These are phyloP conservation scores for Sporothrix sp. DNA, from an alignment of 2,329 filamentous ascomycete species.

Conservation along the genomic window DNA sequence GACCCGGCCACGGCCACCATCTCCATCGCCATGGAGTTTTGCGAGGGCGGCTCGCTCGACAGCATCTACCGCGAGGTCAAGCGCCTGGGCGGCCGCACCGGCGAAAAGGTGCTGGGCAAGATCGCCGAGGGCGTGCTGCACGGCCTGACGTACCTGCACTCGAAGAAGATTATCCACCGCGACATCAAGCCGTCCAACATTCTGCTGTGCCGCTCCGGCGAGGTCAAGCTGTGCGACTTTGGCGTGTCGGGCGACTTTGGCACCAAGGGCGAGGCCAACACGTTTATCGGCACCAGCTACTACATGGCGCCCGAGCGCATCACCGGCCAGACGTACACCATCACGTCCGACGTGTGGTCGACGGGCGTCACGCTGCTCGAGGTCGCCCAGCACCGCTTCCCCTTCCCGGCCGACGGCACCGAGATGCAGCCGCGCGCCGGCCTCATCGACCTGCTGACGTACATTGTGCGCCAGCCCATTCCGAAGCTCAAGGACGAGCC, in stretches of 20 bases:
- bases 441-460: conserved; percentile 89
- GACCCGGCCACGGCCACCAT: conserved; percentile 95
- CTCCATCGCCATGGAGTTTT: conserved; percentile 98
- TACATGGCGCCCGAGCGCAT: conserved; percentile 99
- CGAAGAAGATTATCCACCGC: conserved; percentile 93
- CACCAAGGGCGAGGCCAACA: conserved; percentile 96
- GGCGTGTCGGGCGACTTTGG: conserved; percentile 96
- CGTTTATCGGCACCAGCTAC: conserved; percentile 96
- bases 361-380: conserved; percentile 94
- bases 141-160: conserved; percentile 88
- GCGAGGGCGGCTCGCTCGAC: conserved; percentile 90
- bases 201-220: conserved; percentile 78
- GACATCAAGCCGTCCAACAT: conserved; percentile 99
- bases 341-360: conserved; percentile 97
- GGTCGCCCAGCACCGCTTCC: conserved; percentile 97
- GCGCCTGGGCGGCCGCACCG: conserved; percentile 84
- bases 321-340: conserved; percentile 94
- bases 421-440: conserved; percentile 91
- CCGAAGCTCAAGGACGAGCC: conserved; percentile 94
- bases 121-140: conserved; percentile 91
- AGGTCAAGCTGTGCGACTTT: conserved; percentile 97
- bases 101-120: conserved; percentile 95
- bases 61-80: conserved; percentile 97
- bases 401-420: conserved; percentile 92
- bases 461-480: conserved; percentile 92